Conservation (phyloP, 2,329 filamentous ascomycete genomes). For the Colletotrichum phormii region DNA sequence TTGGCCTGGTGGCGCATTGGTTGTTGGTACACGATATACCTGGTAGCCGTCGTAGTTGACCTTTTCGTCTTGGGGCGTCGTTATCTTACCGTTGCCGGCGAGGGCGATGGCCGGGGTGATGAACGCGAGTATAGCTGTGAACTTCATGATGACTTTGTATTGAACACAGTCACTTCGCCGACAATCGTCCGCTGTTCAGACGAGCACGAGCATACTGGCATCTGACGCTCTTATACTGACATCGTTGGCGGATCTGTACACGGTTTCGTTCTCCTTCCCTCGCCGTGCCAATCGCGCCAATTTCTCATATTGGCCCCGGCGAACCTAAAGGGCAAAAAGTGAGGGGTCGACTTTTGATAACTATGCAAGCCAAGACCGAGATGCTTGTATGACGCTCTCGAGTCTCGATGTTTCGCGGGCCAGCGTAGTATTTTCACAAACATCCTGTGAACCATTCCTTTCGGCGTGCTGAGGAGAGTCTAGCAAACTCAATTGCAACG, state of each 20-base stretch:
- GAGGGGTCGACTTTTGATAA: slow-evolving; percentile 24
- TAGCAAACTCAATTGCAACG: slow-evolving; percentile 15
- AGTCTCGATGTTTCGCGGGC: not conserved
- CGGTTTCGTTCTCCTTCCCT: not conserved
- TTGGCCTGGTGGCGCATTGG: slow-evolving; percentile 30
- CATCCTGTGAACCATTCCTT: not conserved
- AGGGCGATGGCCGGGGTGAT: slow-evolving; percentile 13
- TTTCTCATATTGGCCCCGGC: not conserved
- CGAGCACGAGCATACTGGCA: not conserved
- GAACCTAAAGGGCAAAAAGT: slow-evolving; percentile 2
- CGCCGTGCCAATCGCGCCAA: not conserved
- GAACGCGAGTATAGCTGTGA: slow-evolving; percentile 10
- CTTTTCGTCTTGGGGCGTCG: slow-evolving; percentile 4
- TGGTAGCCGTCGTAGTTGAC: slow-evolving; percentile 48
- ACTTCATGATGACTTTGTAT: slow-evolving; percentile 25
- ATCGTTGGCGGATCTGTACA: not conserved
- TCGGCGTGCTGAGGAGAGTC: not conserved
- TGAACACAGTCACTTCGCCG: not conserved
- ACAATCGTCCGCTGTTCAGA: no score
- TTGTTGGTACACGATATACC: slow-evolving; percentile 43
- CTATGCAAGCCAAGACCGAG: slow-evolving; percentile 29
- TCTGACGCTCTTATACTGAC: not conserved
- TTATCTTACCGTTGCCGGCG: not conserved
- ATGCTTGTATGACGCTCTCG: slow-evolving; percentile 21
- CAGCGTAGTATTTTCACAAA: not conserved